These are phyloP conservation scores for Solanum clarkiae DNA, from an alignment of 257 asterid species.

Conservation along the genomic window DNA sequence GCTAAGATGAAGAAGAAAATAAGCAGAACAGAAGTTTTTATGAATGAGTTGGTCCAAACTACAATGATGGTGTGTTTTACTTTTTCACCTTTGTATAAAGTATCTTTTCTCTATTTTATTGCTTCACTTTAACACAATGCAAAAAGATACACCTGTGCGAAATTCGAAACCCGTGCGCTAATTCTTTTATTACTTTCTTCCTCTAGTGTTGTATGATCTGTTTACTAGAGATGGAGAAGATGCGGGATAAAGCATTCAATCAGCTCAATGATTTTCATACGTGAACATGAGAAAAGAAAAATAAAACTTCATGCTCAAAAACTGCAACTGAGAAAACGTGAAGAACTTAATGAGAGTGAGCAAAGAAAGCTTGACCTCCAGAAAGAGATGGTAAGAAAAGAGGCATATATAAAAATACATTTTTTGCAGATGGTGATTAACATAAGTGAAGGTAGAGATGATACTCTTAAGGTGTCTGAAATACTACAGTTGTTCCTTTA, in stretches of 20 bases:
- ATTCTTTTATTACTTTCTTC: background rate
- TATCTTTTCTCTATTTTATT: background rate
- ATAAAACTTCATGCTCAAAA: background rate
- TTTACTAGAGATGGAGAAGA: conserved; percentile 3
- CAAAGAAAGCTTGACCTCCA: background rate
- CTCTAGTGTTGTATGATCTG: background rate
- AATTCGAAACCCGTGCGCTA: background rate
- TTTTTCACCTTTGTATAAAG: background rate
- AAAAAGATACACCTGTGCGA: background rate
- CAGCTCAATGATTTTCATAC: background rate
- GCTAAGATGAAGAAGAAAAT: background rate
- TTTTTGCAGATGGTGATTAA: background rate
- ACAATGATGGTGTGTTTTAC: conserved; percentile 7
- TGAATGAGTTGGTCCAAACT: conserved; percentile 6
- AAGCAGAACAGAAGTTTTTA: background rate
- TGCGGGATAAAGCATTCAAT: background rate
- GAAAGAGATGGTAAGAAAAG: conserved; percentile 3
- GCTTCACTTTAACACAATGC: background rate
- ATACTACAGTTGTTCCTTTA: background rate
- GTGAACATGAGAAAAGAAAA: background rate
- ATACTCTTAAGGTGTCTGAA: background rate
- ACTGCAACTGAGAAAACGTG: background rate
- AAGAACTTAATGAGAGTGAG: background rate
- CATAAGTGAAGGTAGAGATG: background rate
- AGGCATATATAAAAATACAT: background rate